Base-by-base conservation (phyloP, 2,329 filamentous ascomycete species). In the Colletotrichum neosansevieriae region DNA sequence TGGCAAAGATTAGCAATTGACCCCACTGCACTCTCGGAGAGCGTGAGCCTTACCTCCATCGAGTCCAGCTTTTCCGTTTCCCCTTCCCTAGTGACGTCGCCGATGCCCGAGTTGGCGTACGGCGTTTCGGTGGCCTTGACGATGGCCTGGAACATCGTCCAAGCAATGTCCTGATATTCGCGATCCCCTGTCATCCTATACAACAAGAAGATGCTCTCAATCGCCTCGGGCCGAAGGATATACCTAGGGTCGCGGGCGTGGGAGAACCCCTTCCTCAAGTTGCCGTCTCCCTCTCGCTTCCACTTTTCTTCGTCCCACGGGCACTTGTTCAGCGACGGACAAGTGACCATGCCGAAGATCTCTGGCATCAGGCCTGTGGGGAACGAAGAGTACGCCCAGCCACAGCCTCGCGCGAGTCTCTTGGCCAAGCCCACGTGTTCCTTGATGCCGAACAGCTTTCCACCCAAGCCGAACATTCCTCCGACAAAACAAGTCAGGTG, bases 201-300 rank as follows among this genome's bases (percentile, higher is more conserved):
- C 74, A 87, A 79, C 58, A 86, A 73, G 67, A 88, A 88, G 21
- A 88, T 79, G 72, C 83, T 85, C 75, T 86, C 84, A 56, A 86
- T 81, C 10, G 84, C 84, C 71, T 86, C 84, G 0, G 84, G 83
- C 0, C 85, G 77, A n/a, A 88, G 79, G 19, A 84, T 76, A 65
- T 88, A 88, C 3, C 83, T 80, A 0, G 84, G 76, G 61, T 87
- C 84, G 0, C 79, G 83, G n/a, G 80, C 80, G 71, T 89, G 86
- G 54, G 85, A 89, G 76, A 92, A 94, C 0, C 92, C 92, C 11
- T 86, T 84, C 6, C 76, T 75, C 17, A 78, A 61, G 9, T 70
- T 70, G 1, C 74, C 69, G 10, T 76, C 73, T 29, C 73, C 75
- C 38, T 71, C 75, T 19, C 54, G 50, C 58, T 56, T 54, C 70